A percentile compares a stretch with the other conserved stretches of the same genome.
phyloP scores from a whole-genome alignment of 176 grass and related monocot species.

The Secale cereale region DNA sequence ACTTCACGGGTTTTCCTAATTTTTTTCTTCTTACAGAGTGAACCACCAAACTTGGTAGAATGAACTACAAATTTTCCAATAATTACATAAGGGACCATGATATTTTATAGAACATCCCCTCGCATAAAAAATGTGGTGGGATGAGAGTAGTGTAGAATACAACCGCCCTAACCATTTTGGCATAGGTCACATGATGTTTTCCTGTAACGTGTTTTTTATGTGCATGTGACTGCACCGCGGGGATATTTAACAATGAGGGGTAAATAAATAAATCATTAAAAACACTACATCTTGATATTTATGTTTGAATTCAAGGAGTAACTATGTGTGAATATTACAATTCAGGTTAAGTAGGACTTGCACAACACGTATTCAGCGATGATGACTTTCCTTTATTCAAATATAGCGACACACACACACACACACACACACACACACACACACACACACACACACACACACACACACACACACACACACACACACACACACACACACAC shows the following conservation, averaged over 20 bases:
- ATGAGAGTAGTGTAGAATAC: neutral
- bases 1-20: neutral
- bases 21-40: neutral
- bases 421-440: neutral
- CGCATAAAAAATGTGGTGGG: too few species aligned
- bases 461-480: neutral
- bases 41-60: neutral
- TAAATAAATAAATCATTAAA: neutral
- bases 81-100: neutral
- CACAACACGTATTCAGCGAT: neutral
- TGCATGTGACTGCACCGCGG: neutral
- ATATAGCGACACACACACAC: neutral
- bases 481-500: neutral
- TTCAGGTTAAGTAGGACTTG: neutral
- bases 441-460: neutral
- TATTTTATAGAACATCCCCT: neutral
- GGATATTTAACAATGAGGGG: neutral
- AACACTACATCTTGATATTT: neutral
- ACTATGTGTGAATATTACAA: neutral
- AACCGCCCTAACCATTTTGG: neutral
- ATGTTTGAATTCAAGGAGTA: neutral
- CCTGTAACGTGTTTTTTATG: neutral
- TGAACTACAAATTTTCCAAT: neutral
- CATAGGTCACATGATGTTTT: neutral
- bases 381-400: neutral